A percentile compares a stretch with the other conserved stretches of the same genome.
These are phyloP conservation scores for Gracilaria vermiculophylla DNA, from an alignment of 23 red algal species.

Conservation along the genomic window DNA sequence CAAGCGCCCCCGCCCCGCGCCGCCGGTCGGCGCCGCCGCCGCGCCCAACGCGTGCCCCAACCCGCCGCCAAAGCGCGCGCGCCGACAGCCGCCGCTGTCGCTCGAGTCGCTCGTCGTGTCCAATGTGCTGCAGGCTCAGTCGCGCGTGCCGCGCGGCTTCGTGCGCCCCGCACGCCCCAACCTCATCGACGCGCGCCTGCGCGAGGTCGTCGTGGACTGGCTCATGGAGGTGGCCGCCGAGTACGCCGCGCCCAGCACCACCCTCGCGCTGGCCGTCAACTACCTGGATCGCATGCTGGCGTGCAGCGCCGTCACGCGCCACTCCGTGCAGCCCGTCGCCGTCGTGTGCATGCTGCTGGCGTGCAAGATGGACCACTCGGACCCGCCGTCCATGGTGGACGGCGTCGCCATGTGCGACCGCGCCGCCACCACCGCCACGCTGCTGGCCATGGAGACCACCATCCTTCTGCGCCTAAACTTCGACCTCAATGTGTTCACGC, in stretches of 20 bases:
- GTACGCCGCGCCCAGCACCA: not conserved
- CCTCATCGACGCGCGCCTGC: not conserved
- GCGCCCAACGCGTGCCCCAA: not conserved
- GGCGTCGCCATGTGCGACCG: conserved; percentile 35
- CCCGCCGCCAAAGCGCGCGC: not conserved
- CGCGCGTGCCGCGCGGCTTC: not conserved
- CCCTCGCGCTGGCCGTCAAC: not conserved
- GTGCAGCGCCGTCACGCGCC: not conserved
- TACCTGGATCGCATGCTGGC: conserved; percentile 11
- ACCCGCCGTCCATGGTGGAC: not conserved
- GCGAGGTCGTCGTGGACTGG: conserved; percentile 48
- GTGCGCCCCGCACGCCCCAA: not conserved
- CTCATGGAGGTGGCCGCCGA: conserved; percentile 27
- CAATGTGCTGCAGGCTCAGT: not conserved
- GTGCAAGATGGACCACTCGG: conserved; percentile 36
- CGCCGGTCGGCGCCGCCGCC: not conserved
- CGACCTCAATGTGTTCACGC: conserved; percentile 3
- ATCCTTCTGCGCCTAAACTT: conserved; percentile 4
- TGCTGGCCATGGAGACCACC: not conserved
- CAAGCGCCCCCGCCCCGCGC: not conserved
- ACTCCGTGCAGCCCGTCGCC: not conserved
- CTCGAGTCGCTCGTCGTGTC: not conserved
- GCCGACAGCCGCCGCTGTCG: not conserved
- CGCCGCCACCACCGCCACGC: not conserved
- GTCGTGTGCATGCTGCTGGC: conserved; percentile 44